Evolutionary conservation across 169 alveolate genomes (phyloP).

Genomic region (Eimeria nieschulzi): DNA sequence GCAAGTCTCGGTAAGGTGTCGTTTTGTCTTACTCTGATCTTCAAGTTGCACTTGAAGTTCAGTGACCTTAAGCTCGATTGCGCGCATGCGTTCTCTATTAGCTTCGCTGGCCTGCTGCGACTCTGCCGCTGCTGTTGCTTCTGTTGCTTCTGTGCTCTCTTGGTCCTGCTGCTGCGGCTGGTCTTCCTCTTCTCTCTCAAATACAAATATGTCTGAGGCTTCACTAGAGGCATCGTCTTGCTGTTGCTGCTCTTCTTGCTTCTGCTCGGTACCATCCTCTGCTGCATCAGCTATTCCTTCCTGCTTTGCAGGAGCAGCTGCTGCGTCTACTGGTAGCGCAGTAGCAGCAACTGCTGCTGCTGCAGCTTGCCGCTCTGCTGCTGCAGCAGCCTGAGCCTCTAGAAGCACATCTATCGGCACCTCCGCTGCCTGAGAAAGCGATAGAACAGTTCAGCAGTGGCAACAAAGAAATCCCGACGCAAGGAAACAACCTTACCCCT

Average conservation of each 20-base stretch:
- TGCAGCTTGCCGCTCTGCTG: constrained; percentile 69
- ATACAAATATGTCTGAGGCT: constrained; percentile 59
- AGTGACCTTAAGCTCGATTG: constrained; percentile 69
- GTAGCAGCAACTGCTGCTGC: constrained; percentile 47
- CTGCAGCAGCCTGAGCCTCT: constrained; percentile 69
- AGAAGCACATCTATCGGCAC: constrained; percentile 62
- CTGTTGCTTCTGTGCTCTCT: constrained; percentile 25
- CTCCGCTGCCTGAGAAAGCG: constrained; percentile 63
- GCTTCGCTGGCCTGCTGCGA: constrained; percentile 66
- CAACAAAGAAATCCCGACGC: not conserved
- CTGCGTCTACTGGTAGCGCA: constrained; percentile 18
- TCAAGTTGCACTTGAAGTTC: constrained; percentile 69
- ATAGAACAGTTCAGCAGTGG: not conserved
- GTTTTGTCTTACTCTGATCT: constrained; percentile 24
- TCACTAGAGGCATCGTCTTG: constrained; percentile 61
- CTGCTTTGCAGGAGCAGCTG: not conserved
- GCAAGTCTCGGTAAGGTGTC: not conserved
- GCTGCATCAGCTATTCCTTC: constrained; percentile 15
- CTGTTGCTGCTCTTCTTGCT: constrained; percentile 50
- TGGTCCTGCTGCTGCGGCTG: constrained; percentile 46
- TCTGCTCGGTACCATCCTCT: constrained; percentile 51
- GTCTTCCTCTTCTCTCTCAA: constrained; percentile 57
- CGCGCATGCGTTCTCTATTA: constrained; percentile 65
- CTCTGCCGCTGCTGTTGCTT: constrained; percentile 55
- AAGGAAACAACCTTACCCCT: not conserved